Evolutionary conservation across 805 yeast species (phyloP).

Genomic region (Saturnispora halmiae): DNA sequence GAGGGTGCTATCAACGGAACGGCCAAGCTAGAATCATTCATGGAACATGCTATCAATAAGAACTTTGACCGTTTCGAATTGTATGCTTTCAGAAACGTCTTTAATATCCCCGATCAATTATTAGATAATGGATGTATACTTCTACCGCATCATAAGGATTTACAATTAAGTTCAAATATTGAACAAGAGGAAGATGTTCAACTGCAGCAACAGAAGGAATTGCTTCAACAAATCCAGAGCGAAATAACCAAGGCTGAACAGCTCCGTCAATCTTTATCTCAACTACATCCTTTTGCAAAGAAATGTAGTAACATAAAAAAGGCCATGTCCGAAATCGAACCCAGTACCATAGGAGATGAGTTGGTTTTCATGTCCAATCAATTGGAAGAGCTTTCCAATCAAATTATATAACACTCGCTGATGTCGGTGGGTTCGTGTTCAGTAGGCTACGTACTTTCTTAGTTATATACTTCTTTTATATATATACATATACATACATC

Average conservation of each 20-base stretch:
- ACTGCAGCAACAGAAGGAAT: conserved; percentile 19
- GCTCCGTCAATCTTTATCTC: too few species aligned
- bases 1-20: conserved; percentile 67
- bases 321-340: too few species aligned
- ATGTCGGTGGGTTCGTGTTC: too few species aligned
- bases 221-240: conserved; percentile 21
- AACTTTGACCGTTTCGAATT: conserved; percentile 83
- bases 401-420: too few species aligned
- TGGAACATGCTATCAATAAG: conserved; percentile 68
- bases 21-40: conserved; percentile 64
- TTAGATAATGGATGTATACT: conserved; percentile 58
- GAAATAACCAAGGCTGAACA: not conserved
- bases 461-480: too few species aligned
- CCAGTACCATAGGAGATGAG: too few species aligned
- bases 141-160: conserved; percentile 56
- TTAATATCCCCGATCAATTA: conserved; percentile 59
- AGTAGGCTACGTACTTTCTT: too few species aligned
- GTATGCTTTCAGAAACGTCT: conserved; percentile 68
- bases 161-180: conserved; percentile 25
- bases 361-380: too few species aligned
- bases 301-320: too few species aligned
- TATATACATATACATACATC: too few species aligned
- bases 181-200: conserved; percentile 14
- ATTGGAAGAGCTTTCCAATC: too few species aligned
- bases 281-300: too few species aligned